These are phyloP conservation scores for Tricharina praecox DNA, from an alignment of 495 filamentous ascomycete species.

Conservation along the genomic window DNA sequence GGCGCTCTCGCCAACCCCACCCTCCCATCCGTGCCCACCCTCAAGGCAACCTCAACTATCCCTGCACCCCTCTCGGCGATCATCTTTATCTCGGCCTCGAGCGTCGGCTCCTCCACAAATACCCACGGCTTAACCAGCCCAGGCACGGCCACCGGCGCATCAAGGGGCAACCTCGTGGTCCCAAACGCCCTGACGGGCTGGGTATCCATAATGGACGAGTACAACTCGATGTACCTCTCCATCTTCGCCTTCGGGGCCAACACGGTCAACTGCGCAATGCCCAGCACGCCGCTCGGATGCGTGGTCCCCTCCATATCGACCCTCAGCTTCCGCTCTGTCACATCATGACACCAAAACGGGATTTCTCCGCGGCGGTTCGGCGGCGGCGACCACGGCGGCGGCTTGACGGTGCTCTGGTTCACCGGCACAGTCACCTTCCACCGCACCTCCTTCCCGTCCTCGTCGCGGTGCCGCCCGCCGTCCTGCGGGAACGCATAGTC, in stretches of 20 bases:
- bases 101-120: conserved; percentile 19
- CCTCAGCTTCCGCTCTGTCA: conserved; percentile 32
- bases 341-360: conserved; percentile 43
- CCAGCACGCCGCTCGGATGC: conserved; percentile 33
- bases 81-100: conserved; percentile 18
- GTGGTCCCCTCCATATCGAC: conserved; percentile 31
- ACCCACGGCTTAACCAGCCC: conserved; percentile 20
- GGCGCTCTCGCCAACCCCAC: conserved; percentile 19
- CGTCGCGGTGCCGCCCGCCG: conserved; percentile 31
- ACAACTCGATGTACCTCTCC: conserved; percentile 17
- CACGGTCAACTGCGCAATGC: conserved; percentile 31
- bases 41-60: conserved; percentile 25
- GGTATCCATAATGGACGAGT: conserved; percentile 21
- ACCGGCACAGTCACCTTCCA: conserved; percentile 38
- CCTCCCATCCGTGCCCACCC: conserved; percentile 16
- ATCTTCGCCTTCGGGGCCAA: conserved; percentile 20
- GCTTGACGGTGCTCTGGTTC: conserved; percentile 12
- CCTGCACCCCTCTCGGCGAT: conserved; percentile 18
- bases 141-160: conserved; percentile 12
- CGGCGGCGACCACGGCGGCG: conserved; percentile 16
- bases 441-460: conserved; percentile 33
- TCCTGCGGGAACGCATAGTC: conserved; percentile 29
- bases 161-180: conserved; percentile 17
- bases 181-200: conserved; percentile 20
- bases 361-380: conserved; percentile 20